These are phyloP conservation scores for Termitomyces sp. DNA, from an alignment of 768 basidiomycete species.

Conservation along the genomic window DNA sequence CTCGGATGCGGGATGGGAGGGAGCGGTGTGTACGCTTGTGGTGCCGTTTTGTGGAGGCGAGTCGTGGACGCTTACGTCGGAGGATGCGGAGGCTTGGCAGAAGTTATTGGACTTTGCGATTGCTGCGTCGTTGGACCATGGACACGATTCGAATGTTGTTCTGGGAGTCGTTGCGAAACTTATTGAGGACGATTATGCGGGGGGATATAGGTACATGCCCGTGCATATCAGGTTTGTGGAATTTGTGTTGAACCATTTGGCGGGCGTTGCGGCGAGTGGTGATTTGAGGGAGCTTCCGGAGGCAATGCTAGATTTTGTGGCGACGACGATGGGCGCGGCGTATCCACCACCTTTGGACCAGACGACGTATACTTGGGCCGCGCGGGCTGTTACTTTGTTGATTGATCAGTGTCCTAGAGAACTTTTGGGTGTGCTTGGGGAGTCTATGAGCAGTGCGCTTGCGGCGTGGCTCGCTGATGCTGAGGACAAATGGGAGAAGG, in stretches of 20 bases:
- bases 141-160: constrained; percentile 44
- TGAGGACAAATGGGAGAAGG: constrained; percentile 36
- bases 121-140: constrained; percentile 55
- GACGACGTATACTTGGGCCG: constrained; percentile 55
- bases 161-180: constrained; percentile 50
- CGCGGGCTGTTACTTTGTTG: constrained; percentile 45
- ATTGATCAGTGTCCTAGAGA: constrained; percentile 49
- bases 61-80: constrained; percentile 25
- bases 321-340: constrained; percentile 49
- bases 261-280: constrained; percentile 22
- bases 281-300: constrained; percentile 50
- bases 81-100: constrained; percentile 59
- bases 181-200: constrained; percentile 20
- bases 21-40: constrained; percentile 44
- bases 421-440: constrained; percentile 13
- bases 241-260: constrained; percentile 49
- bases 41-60: constrained; percentile 50
- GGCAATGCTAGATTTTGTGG: constrained; percentile 51
- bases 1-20: constrained; percentile 44
- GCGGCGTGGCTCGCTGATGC: constrained; percentile 66
- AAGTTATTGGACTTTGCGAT: constrained; percentile 44
- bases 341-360: constrained; percentile 63
- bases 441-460: constrained; percentile 39
- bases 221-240: constrained; percentile 50
- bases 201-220: background rate